Base-by-base conservation (phyloP, 108 stramenopile species). In the Fragilaria crotonensis region DNA sequence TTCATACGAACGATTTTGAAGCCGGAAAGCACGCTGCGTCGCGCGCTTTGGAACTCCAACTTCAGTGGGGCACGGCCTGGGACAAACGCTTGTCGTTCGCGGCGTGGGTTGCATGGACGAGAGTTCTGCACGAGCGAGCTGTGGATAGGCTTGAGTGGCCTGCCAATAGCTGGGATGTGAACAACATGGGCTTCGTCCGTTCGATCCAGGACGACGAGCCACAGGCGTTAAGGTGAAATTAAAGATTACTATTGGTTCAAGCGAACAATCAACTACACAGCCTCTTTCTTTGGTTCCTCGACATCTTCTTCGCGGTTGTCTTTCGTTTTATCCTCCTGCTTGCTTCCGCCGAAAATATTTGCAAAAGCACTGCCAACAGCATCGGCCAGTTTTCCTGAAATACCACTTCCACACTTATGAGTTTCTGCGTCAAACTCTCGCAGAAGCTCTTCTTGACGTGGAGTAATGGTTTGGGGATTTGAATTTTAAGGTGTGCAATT, bases 361-460 rank as follows among this genome's bases (percentile, higher is more conserved):
- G 73, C 71, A 55, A 83, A 85, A 21, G 81, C 85, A 19, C 83
- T 82, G 18, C 71, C 87, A 25, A 72, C 90, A n/a, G 82, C 84
- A 48, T 80, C 63, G 44, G 79, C 79, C 33, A 85, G 66, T 25
- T 78, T 57, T 28, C 85, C 85, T 27, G 75, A 84, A 30, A 85
- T 81, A 0, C 84, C 83, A 31, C 46, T 56, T 14, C 76, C 83
- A 59, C 62, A 66, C 19, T 66, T 62, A 48, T 70, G 65, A 33
- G 79, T 69, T 48, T 96, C 95, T 31, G 89, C 84, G 48, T 95
- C 85, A 53, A 97, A 97, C 54, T 89, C 91, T 62, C 91, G 66
- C 61, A 99, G 58, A 19, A 99, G 77, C 64, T 97, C 94, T 62
- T 81, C 90, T 79, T 99, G 98, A 59, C 86, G 62, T 14, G 59